A percentile compares a stretch with the other conserved stretches of the same genome.
Evolutionary conservation across 306 rosid genomes (phyloP).

Genomic region (Delonix regia): DNA sequence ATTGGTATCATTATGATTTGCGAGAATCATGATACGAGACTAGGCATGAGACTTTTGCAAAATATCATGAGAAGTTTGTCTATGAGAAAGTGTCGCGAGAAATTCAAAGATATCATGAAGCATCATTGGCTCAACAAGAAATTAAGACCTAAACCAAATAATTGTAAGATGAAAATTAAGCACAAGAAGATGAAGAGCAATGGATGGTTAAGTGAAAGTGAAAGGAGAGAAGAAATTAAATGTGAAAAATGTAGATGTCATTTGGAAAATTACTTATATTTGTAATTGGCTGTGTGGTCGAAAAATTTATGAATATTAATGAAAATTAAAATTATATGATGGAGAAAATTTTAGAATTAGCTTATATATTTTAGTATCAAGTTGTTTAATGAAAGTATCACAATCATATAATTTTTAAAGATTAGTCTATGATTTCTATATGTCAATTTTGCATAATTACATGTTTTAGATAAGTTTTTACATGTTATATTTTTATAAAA

Average conservation of each 20-base stretch:
- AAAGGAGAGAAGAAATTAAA: neutral
- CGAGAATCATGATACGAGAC: neutral
- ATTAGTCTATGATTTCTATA: too few relatives aligned
- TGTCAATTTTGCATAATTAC: too few relatives aligned
- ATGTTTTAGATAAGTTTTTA: too few relatives aligned
- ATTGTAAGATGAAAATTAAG: neutral
- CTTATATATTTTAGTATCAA: too few relatives aligned
- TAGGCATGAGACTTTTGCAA: neutral
- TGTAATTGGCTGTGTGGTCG: neutral
- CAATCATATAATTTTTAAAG: too few relatives aligned
- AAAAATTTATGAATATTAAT: neutral
- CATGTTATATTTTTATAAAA: too few relatives aligned
- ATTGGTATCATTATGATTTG: neutral
- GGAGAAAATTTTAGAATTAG: too few relatives aligned
- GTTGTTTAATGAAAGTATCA: too few relatives aligned
- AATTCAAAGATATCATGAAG: neutral
- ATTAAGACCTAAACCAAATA: neutral
- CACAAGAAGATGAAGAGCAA: neutral
- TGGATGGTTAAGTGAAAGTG: conserved; percentile 3
- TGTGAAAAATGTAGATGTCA: neutral
- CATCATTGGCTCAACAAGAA: neutral
- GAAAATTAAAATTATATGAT: neutral
- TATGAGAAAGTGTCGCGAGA: neutral
- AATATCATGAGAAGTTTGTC: neutral
- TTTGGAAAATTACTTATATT: neutral